Evolutionary conservation across 768 basidiomycete genomes (phyloP).

Genomic region (Rhizopogon sp.): DNA sequence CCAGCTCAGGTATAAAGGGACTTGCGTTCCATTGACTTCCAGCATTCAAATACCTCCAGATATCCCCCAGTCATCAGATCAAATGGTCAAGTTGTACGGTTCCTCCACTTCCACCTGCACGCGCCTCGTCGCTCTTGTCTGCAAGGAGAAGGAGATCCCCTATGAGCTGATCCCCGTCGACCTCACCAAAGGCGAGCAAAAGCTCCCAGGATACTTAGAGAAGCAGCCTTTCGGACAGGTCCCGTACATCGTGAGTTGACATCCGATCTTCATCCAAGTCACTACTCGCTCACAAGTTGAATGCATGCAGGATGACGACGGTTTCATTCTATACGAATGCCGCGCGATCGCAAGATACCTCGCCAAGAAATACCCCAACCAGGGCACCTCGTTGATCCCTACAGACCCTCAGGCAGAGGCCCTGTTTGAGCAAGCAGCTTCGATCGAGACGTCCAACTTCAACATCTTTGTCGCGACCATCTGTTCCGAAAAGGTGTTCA

Average conservation of each 20-base stretch:
- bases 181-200: constrained; percentile 40
- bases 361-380: constrained; percentile 44
- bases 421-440: constrained; percentile 28
- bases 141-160: constrained; percentile 52
- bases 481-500: constrained; percentile 47
- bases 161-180: constrained; percentile 47
- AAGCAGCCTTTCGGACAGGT: constrained; percentile 58
- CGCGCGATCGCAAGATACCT: constrained; percentile 61
- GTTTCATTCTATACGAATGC: constrained; percentile 57
- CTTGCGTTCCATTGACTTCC: background rate
- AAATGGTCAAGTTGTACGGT: constrained; percentile 34
- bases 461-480: constrained; percentile 34
- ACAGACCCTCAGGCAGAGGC: constrained; percentile 28
- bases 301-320: constrained; percentile 46
- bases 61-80: background rate
- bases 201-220: constrained; percentile 34
- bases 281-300: no score
- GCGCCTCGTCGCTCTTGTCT: constrained; percentile 43
- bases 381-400: constrained; percentile 51
- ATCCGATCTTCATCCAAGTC: no score
- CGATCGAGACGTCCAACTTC: constrained; percentile 50
- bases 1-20: background rate
- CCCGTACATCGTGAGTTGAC: constrained; percentile 34
- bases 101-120: constrained; percentile 39
- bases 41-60: background rate